These are phyloP conservation scores for Xylaria telfairii DNA, from an alignment of 495 filamentous ascomycete species.

Conservation along the genomic window DNA sequence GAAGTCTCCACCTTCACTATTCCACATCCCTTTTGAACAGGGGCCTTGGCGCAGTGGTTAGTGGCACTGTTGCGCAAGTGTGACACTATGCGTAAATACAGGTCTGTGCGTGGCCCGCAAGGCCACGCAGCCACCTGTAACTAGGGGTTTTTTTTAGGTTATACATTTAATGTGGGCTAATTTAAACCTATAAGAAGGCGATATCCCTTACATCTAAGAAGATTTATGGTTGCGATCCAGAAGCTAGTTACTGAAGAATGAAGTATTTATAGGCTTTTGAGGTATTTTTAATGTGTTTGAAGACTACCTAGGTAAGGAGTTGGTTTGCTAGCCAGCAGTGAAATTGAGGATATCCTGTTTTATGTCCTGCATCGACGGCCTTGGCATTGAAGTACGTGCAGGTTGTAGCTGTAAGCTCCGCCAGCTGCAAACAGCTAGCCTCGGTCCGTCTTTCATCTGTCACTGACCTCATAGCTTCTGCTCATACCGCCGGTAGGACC, in stretches of 20 bases:
- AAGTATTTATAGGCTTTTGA: not conserved
- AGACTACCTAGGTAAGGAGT: no score
- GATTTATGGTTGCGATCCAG: not conserved
- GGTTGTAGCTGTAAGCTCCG: not conserved
- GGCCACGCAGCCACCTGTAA: no score
- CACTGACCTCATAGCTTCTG: constrained; percentile 20
- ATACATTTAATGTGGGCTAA: not conserved
- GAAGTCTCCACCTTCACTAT: no score
- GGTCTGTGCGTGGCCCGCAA: no score
- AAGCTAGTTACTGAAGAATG: not conserved
- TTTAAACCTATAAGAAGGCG: not conserved
- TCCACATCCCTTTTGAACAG: no score
- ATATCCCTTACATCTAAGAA: not conserved
- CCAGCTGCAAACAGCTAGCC: not conserved
- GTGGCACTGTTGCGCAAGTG: no score
- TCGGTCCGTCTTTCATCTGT: constrained; percentile 4
- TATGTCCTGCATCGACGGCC: not conserved
- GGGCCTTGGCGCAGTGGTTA: no score
- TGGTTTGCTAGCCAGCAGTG: not conserved
- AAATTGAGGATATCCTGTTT: not conserved
- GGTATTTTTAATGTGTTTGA: not conserved
- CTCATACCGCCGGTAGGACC: no score
- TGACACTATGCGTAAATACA: no score
- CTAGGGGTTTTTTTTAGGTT: no score
- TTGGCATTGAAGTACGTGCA: not conserved